phyloP scores from a whole-genome alignment of 306 rosid genomes.

The Pachyrhizus erosus region DNA sequence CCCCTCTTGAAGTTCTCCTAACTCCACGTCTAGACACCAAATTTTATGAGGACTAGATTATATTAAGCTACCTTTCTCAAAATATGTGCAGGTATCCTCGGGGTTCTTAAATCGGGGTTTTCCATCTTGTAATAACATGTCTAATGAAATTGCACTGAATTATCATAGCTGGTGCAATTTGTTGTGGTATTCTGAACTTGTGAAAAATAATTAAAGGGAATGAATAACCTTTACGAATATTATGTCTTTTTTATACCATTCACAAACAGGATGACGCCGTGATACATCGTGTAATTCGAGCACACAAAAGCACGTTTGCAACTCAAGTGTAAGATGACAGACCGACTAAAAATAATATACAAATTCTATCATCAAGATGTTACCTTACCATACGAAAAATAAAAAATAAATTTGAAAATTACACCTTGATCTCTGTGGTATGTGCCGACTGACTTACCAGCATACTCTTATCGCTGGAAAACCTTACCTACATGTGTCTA shows the following conservation, averaged over 20 bases:
- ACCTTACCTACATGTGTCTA: conserved; percentile 41
- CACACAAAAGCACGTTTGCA: conserved; percentile 36
- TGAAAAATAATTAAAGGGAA: not conserved
- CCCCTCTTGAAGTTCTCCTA: conserved; percentile 45
- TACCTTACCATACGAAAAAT: conserved; percentile 41
- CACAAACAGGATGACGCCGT: conserved; percentile 9
- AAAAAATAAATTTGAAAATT: conserved; percentile 45
- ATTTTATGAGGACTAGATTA: conserved; percentile 34
- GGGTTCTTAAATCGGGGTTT: not conserved
- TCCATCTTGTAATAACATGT: not conserved
- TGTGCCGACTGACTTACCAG: conserved; percentile 41
- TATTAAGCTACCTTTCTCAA: not conserved
- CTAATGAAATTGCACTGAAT: not conserved
- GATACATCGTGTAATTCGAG: not conserved
- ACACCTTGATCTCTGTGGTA: conserved; percentile 41
- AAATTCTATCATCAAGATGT: conserved; percentile 48
- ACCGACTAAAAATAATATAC: conserved; percentile 30
- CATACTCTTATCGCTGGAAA: conserved; percentile 34
- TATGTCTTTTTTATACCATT: not conserved
- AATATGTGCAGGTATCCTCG: conserved; percentile 3
- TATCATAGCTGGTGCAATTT: not conserved
- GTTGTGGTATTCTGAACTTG: not conserved
- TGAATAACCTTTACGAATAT: not conserved
- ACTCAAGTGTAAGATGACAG: conserved; percentile 24
- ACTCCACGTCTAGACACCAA: conserved; percentile 42